Evolutionary conservation across 345 rosid genomes (phyloP).

Genomic region (Dimocarpus longan): DNA sequence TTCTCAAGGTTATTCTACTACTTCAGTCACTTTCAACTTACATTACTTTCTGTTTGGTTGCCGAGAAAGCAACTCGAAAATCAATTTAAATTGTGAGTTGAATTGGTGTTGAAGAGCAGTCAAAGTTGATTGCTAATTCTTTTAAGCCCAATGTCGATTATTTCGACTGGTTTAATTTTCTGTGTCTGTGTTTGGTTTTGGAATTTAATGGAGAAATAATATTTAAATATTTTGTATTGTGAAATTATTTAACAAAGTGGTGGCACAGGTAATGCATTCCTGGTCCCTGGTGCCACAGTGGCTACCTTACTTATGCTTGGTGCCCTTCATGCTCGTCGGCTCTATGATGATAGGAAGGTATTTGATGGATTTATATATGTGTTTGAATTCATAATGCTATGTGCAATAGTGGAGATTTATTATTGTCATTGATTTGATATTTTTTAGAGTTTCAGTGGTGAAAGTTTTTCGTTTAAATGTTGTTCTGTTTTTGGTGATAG

Average conservation of each 20-base stretch:
- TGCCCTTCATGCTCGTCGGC: slow-evolving; percentile 90
- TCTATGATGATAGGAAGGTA: slow-evolving; percentile 91
- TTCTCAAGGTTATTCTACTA: slow-evolving; percentile 52
- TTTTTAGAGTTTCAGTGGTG: not conserved
- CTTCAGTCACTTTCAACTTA: not conserved
- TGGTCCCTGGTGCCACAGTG: slow-evolving; percentile 86
- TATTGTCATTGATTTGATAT: not conserved
- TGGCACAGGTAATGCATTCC: slow-evolving; percentile 61
- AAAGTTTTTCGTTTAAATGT: slow-evolving; percentile 11
- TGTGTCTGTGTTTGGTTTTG: not conserved
- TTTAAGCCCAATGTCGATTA: not conserved
- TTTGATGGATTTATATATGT: not conserved
- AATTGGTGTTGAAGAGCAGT: not conserved
- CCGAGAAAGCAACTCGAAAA: not conserved
- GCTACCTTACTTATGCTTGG: slow-evolving; percentile 97
- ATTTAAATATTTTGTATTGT: not conserved
- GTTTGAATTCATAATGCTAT: not conserved
- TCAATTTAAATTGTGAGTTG: not conserved
- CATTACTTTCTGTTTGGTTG: slow-evolving; percentile 1
- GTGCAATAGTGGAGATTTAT: not conserved
- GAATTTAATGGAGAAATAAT: no score
- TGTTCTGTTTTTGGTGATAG: slow-evolving; percentile 40
- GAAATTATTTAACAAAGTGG: not conserved
- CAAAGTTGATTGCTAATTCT: not conserved
- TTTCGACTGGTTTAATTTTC: not conserved